These are phyloP conservation scores for Candida sanyaensis DNA, from an alignment of 1,139 yeast species.

Conservation along the genomic window DNA sequence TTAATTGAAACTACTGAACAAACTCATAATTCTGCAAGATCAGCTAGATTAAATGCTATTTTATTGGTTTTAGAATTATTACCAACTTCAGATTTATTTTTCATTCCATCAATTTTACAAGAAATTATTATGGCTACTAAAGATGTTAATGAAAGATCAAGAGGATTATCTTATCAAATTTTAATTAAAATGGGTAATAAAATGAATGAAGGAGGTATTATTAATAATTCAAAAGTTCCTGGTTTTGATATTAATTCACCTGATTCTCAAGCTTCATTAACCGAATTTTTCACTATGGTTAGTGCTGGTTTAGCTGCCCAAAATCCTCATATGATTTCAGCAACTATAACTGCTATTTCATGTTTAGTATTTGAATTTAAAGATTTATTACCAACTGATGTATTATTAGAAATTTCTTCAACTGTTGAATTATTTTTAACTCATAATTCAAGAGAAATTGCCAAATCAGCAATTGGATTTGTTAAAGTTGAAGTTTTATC, in stretches of 20 bases:
- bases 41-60: slow-evolving; percentile 76
- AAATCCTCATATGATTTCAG: slow-evolving; percentile 94
- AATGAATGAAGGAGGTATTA: slow-evolving; percentile 71
- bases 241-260: slow-evolving; percentile 67
- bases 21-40: slow-evolving; percentile 75
- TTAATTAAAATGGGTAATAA: slow-evolving; percentile 80
- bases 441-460: slow-evolving; percentile 89
- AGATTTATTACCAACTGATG: slow-evolving; percentile 53
- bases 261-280: slow-evolving; percentile 65
- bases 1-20: slow-evolving; percentile 58
- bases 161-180: slow-evolving; percentile 77
- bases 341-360: slow-evolving; percentile 88
- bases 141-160: slow-evolving; percentile 88
- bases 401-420: slow-evolving; percentile 73
- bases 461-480: slow-evolving; percentile 91
- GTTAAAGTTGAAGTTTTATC: slow-evolving; percentile 88
- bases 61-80: slow-evolving; percentile 58
- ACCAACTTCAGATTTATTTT: slow-evolving; percentile 64
- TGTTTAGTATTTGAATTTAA: slow-evolving; percentile 90
- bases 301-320: slow-evolving; percentile 96
- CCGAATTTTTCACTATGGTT: slow-evolving; percentile 88
- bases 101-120: slow-evolving; percentile 79
- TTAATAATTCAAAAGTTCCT: slow-evolving; percentile 66
- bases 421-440: slow-evolving; percentile 90
- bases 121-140: slow-evolving; percentile 93